Evolutionary conservation across 2,329 filamentous ascomycete genomes (phyloP).

Genomic region (Fusarium staphyleae): DNA sequence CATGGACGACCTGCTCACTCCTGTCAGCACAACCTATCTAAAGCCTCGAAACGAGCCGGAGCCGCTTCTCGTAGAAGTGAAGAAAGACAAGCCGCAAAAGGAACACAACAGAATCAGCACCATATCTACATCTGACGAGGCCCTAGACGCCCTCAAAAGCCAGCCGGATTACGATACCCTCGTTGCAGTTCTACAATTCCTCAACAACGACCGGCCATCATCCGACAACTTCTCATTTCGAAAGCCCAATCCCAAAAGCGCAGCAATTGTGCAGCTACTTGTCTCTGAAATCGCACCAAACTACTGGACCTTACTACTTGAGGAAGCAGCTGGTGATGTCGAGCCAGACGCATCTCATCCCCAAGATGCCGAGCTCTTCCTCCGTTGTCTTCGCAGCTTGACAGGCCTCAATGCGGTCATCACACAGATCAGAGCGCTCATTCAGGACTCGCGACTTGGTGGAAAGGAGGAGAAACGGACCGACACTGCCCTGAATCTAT

Average conservation of each 20-base stretch:
- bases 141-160: slow-evolving; percentile 64
- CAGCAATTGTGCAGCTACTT: slow-evolving; percentile 78
- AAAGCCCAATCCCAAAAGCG: slow-evolving; percentile 68
- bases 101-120: slow-evolving; percentile 5
- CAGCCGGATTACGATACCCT: slow-evolving; percentile 69
- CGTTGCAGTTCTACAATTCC: slow-evolving; percentile 58
- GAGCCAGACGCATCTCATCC: slow-evolving; percentile 24
- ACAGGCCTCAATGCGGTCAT: slow-evolving; percentile 80
- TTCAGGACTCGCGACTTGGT: slow-evolving; percentile 57
- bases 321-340: slow-evolving; percentile 45
- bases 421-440: slow-evolving; percentile 69
- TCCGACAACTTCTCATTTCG: slow-evolving; percentile 39
- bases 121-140: slow-evolving; percentile 54
- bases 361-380: slow-evolving; percentile 58
- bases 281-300: slow-evolving; percentile 79
- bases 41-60: slow-evolving; percentile 48
- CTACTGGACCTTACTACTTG: slow-evolving; percentile 75
- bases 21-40: slow-evolving; percentile 60
- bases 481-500: slow-evolving; percentile 54
- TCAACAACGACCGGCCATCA: slow-evolving; percentile 47
- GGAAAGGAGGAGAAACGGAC: slow-evolving; percentile 49
- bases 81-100: slow-evolving; percentile 23
- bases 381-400: slow-evolving; percentile 73
- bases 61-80: slow-evolving; percentile 50
- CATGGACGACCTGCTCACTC: slow-evolving; percentile 66